phyloP scores from a whole-genome alignment of 2,329 filamentous ascomycete genomes.

The Aureobasidium namibiae region DNA sequence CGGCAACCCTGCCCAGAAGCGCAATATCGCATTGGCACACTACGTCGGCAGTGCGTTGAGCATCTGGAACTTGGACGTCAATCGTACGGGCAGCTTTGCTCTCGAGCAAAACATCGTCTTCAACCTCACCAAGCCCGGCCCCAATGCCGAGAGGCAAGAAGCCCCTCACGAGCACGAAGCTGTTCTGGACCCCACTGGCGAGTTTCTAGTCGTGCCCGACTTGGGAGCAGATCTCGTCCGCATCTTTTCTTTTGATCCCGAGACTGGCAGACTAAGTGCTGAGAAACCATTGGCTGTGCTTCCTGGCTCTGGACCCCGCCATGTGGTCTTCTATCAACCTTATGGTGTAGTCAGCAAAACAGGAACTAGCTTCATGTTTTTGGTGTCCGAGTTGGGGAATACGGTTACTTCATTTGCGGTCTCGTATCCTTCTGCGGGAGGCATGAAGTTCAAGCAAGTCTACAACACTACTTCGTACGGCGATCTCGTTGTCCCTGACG shows the following conservation, averaged over 20 bases:
- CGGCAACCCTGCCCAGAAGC: constrained; percentile 27
- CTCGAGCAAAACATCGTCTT: constrained; percentile 24
- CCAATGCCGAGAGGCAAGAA: constrained; percentile 26
- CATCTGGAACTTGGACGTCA: constrained; percentile 44
- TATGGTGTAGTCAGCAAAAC: constrained; percentile 19
- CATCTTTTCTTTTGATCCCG: constrained; percentile 23
- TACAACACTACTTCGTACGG: constrained; percentile 43
- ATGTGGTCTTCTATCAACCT: constrained; percentile 29
- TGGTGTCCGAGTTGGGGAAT: constrained; percentile 44
- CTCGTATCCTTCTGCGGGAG: constrained; percentile 33
- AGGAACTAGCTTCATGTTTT: constrained; percentile 27
- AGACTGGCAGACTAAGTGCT: constrained; percentile 21
- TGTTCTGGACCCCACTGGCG: constrained; percentile 30
- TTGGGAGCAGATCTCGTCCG: constrained; percentile 31
- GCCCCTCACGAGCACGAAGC: constrained; percentile 29
- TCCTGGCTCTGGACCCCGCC: constrained; percentile 29
- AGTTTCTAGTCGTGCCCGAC: constrained; percentile 31
- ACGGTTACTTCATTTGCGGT: constrained; percentile 42
- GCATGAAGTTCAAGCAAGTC: constrained; percentile 39
- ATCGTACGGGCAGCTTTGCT: constrained; percentile 34
- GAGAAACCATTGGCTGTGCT: constrained; percentile 20
- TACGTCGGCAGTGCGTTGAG: constrained; percentile 33
- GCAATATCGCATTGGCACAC: constrained; percentile 34
- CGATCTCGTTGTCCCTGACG: constrained; percentile 34
- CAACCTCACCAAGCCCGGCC: constrained; percentile 22